Conservation (phyloP, 805 yeast species). For the Grigorovia yakushimaensis region DNA sequence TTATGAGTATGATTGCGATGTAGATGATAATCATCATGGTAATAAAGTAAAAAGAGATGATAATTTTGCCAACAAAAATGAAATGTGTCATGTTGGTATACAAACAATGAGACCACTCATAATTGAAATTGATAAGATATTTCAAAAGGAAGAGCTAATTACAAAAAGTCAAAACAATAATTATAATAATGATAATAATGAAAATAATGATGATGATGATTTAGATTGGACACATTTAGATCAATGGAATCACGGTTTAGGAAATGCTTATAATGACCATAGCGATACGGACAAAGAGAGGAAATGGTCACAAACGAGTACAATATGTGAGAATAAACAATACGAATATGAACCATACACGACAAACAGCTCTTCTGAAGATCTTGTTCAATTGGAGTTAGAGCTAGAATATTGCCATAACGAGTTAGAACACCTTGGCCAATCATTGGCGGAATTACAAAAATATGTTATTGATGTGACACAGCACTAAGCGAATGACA, state of each 20-base stretch:
- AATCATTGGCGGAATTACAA: not conserved
- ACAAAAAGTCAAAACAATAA: too few relatives aligned
- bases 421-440: not conserved
- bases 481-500: not conserved
- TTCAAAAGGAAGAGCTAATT: not conserved
- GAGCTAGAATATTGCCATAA: not conserved
- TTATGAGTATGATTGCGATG: not conserved
- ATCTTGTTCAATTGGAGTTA: not conserved
- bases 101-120: constrained; percentile 6
- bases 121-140: constrained; percentile 3
- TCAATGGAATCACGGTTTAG: not conserved
- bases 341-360: not conserved
- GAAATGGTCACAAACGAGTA: constrained; percentile 4
- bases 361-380: not conserved
- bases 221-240: not conserved
- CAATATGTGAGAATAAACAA: not conserved
- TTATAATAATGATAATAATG: too few relatives aligned
- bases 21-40: not conserved
- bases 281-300: not conserved
- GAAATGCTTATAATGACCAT: not conserved
- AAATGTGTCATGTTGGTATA: not conserved
- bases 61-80: not conserved
- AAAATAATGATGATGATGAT: too few relatives aligned
- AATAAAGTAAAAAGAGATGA: not conserved
- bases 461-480: not conserved